Evolutionary conservation across 352 stramenopile species (phyloP).

Genomic region (Phytopythium cucurbitacearum): DNA sequence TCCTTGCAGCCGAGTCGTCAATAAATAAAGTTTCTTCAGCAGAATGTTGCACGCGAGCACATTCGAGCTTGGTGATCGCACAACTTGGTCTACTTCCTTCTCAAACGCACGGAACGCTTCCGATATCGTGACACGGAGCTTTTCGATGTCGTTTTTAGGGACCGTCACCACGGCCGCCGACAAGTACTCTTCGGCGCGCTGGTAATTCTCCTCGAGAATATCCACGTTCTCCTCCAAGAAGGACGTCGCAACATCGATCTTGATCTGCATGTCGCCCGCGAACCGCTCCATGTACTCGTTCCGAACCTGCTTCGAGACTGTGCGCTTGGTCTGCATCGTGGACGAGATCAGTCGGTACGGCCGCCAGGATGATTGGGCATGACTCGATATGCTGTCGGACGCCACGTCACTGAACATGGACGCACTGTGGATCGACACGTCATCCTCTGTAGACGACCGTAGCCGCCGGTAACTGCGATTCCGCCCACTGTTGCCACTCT

Average conservation of each 20-base stretch:
- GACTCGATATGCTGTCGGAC: background rate
- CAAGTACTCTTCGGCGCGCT: conserved; percentile 51
- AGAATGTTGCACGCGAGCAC: conserved; percentile 70
- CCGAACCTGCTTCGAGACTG: conserved; percentile 32
- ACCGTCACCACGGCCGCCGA: conserved; percentile 48
- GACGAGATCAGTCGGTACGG: conserved; percentile 77
- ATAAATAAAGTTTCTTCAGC: conserved; percentile 51
- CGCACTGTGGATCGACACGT: conserved; percentile 25
- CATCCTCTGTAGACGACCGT: conserved; percentile 57
- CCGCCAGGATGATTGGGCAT: conserved; percentile 32
- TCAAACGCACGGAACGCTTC: conserved; percentile 37
- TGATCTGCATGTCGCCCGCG: conserved; percentile 26
- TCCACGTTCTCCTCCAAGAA: conserved; percentile 61
- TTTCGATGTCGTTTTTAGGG: conserved; percentile 52
- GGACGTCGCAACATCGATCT: conserved; percentile 31
- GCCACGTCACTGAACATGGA: conserved; percentile 26
- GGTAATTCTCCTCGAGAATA: conserved; percentile 70
- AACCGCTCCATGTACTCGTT: conserved; percentile 58
- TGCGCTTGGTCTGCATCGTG: conserved; percentile 60
- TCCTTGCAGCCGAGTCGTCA: conserved; percentile 51
- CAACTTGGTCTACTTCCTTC: conserved; percentile 11
- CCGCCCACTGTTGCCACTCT: conserved; percentile 35
- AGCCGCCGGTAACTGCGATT: conserved; percentile 46
- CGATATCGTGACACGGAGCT: conserved; percentile 35
- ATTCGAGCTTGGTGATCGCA: conserved; percentile 29